Evolutionary conservation across 352 stramenopile genomes (phyloP).

Genomic region (Globisporangium rhizosaccharum): DNA sequence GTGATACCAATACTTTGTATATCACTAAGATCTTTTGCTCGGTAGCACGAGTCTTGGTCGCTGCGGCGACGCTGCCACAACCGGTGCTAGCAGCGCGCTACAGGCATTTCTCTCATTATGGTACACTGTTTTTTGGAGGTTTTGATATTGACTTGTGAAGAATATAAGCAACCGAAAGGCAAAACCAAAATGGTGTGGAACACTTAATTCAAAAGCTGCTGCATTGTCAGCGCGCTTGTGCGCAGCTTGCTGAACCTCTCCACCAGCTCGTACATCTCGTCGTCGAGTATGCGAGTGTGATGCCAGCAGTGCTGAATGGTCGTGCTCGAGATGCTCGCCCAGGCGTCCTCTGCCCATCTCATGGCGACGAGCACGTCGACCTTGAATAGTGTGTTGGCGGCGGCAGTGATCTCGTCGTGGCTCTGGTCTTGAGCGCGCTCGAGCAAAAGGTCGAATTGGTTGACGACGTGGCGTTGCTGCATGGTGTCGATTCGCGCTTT

Average conservation of each 20-base stretch:
- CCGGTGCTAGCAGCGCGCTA: no score
- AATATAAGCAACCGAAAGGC: not conserved
- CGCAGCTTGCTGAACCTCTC: conserved; percentile 3
- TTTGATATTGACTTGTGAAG: not conserved
- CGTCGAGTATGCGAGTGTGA: conserved; percentile 6
- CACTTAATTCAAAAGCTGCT: not conserved
- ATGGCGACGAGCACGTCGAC: not conserved
- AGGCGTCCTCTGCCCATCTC: not conserved
- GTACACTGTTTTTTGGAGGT: not conserved
- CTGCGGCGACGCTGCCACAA: no score
- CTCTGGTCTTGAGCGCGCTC: not conserved
- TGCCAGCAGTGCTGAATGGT: conserved; percentile 1
- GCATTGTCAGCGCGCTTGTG: not conserved
- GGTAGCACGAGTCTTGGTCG: no score
- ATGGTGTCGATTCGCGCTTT: not conserved
- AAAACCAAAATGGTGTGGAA: not conserved
- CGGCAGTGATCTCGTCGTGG: not conserved
- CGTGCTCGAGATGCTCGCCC: not conserved
- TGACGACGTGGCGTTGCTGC: not conserved
- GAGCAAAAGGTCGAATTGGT: not conserved
- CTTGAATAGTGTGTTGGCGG: not conserved
- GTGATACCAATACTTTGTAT: no score
- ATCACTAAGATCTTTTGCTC: no score
- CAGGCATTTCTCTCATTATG: not conserved
- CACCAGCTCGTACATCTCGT: conserved; percentile 6